These are phyloP conservation scores for Fusarium tanahbumbuense DNA, from an alignment of 2,329 filamentous ascomycete genomes.

Conservation along the genomic window DNA sequence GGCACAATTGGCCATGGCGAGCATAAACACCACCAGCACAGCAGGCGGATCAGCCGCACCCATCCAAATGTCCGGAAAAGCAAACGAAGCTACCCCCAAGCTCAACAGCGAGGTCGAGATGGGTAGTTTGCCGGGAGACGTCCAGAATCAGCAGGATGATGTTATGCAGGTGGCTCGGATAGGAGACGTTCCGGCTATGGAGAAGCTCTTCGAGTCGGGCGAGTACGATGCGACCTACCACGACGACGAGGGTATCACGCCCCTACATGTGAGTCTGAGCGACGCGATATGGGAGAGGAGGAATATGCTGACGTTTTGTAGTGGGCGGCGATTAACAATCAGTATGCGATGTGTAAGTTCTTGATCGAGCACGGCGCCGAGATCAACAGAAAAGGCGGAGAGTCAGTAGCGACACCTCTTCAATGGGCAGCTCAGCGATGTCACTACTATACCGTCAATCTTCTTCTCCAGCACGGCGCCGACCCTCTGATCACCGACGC, in stretches of 20 bases:
- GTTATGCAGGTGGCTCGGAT: constrained; percentile 95
- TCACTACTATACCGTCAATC: constrained; percentile 95
- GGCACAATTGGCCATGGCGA: constrained; percentile 54
- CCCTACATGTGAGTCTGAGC: constrained; percentile 79
- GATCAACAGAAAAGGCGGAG: constrained; percentile 94
- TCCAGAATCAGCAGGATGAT: constrained; percentile 69
- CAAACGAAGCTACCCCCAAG: constrained; percentile 63
- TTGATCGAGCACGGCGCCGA: constrained; percentile 86
- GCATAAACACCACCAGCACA: constrained; percentile 52
- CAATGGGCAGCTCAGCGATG: constrained; percentile 98
- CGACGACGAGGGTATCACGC: constrained; percentile 94
- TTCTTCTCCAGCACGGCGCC: constrained; percentile 90
- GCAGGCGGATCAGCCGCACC: constrained; percentile 57
- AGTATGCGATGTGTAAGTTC: constrained; percentile 96
- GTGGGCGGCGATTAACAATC: constrained; percentile 99
- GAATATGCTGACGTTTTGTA: constrained; percentile 54
- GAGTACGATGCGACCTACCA: constrained; percentile 84
- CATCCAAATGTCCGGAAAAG: constrained; percentile 67
- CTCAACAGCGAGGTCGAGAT: constrained; percentile 69
- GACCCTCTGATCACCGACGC: constrained; percentile 92
- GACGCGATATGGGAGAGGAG: background rate
- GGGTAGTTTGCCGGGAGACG: constrained; percentile 59
- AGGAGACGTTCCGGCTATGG: constrained; percentile 87
- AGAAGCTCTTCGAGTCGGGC: constrained; percentile 86
- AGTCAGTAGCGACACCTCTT: constrained; percentile 91